Base-by-base conservation (phyloP, 148 eudicot species). In the Fagopyrum homotropicum region DNA sequence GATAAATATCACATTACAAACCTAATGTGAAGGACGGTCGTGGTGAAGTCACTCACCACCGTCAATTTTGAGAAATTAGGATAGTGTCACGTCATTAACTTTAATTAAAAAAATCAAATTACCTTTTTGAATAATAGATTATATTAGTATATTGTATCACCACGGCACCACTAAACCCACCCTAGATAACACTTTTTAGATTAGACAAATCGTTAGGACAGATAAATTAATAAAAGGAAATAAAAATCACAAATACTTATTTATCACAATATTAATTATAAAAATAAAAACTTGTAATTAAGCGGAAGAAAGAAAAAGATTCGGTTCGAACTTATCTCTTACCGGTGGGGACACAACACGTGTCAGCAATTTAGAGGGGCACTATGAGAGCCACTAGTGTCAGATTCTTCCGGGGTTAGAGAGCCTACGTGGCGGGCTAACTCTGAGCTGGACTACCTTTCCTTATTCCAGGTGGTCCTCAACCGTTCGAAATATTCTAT, bases 341-440 rank as follows among this genome's bases (percentile, higher is more conserved):
- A 40, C 8, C 43, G 71, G 17, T 43, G 71, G 71, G 46, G 9
- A 35, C 17, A 66, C 15, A 9, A 66, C 71, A 66, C 71, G 71
- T 66, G 71, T 0, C 71, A 14, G 71, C 30, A 40, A 11, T 35
- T 43, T 7, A 66, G 71, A 9, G 46, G 46, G 15, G 45, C 17
- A 6, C 14, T 35, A 66, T n/a, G 71, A 66, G 71, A 66, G 71
- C 71, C 71, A 35, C 69, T 35, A 63, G n/a, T 63, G 12, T 15
- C 5, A 35, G 71, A 35, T 40, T 66, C 71, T 63, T 35, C 40
- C 3, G 40, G 2, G 12, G 30, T 9, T 26, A 7, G 26, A 9
- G 30, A 3, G 22, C 60, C 5, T 55, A 55, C 60, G 60, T 55
- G 60, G 60, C 60, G 6, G 56, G 16, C 5, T 51, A 12, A 51